Conservation (phyloP, 148 eudicot genomes). For the Dysphania ambrosioides region DNA sequence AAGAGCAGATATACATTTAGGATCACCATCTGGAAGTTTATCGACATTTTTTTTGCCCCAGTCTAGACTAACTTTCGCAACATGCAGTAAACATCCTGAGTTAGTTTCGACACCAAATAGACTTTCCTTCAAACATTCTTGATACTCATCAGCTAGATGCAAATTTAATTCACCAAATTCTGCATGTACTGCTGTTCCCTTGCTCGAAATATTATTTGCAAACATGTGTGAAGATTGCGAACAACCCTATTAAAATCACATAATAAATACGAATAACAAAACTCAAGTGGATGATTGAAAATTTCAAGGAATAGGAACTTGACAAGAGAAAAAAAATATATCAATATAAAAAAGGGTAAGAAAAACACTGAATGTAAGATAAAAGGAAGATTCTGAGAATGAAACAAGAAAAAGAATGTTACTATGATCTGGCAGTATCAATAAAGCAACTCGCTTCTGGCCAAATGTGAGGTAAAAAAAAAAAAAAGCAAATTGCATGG, state of each 20-base stretch:
- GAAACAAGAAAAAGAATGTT: not conserved
- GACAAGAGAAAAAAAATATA: no score
- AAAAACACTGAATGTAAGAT: not conserved
- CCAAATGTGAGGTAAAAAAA: no score
- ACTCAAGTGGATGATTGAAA: not conserved
- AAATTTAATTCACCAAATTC: slow-evolving; percentile 92
- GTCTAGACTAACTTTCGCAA: slow-evolving; percentile 78
- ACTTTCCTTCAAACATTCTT: slow-evolving; percentile 77
- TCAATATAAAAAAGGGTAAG: not conserved
- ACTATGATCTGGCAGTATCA: not conserved
- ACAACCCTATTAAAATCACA: slow-evolving; percentile 63
- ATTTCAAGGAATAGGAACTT: not conserved
- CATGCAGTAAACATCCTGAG: slow-evolving; percentile 74
- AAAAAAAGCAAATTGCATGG: no score
- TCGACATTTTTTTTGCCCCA: slow-evolving; percentile 82
- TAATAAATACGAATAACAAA: slow-evolving; percentile 10
- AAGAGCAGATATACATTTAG: slow-evolving; percentile 48
- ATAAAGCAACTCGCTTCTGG: not conserved
- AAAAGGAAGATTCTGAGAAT: no score
- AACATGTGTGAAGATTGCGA: slow-evolving; percentile 88
- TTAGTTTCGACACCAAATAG: slow-evolving; percentile 89
- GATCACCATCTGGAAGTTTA: slow-evolving; percentile 46
- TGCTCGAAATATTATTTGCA: slow-evolving; percentile 83
- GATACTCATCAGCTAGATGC: slow-evolving; percentile 91
- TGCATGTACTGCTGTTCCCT: slow-evolving; percentile 75